phyloP scores from a whole-genome alignment of 2,329 filamentous ascomycete species.

The Didymella pinodella region DNA sequence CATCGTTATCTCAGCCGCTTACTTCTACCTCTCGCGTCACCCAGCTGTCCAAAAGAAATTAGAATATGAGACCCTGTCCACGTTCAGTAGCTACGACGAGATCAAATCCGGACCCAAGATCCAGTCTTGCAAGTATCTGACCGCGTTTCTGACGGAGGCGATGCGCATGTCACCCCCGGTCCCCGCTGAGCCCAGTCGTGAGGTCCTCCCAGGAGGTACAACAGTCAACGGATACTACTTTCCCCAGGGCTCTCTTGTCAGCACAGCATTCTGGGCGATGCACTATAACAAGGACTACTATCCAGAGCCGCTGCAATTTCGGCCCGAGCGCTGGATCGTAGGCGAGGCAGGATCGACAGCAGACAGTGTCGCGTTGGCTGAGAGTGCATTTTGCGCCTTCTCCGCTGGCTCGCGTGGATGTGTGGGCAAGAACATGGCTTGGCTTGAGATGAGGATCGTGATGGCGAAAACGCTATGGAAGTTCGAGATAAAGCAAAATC shows the following conservation, averaged over 20 bases:
- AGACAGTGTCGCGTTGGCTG: constrained; percentile 25
- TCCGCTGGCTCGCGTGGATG: constrained; percentile 36
- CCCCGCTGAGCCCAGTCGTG: constrained; percentile 25
- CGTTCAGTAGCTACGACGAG: constrained; percentile 23
- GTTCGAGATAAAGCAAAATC: constrained; percentile 36
- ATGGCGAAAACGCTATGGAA: constrained; percentile 38
- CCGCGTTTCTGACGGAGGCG: constrained; percentile 25
- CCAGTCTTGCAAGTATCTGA: constrained; percentile 25
- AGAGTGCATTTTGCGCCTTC: constrained; percentile 34
- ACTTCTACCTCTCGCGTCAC: constrained; percentile 25
- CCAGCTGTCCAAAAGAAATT: constrained; percentile 16
- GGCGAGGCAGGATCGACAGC: constrained; percentile 16
- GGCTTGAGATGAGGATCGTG: constrained; percentile 35
- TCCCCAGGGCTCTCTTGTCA: constrained; percentile 31
- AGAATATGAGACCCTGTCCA: constrained; percentile 17
- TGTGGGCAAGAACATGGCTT: constrained; percentile 40
- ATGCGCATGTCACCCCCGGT: constrained; percentile 29
- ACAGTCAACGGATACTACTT: constrained; percentile 25
- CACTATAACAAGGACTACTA: constrained; percentile 30
- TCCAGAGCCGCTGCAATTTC: constrained; percentile 25
- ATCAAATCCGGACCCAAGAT: constrained; percentile 22
- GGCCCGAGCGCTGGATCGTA: constrained; percentile 34
- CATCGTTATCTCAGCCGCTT: constrained; percentile 19
- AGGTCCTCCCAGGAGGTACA: constrained; percentile 29
- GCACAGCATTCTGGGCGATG: constrained; percentile 29